Base-by-base conservation (phyloP, 2,329 filamentous ascomycete genomes). In the Ilyonectria mors-panacis region DNA sequence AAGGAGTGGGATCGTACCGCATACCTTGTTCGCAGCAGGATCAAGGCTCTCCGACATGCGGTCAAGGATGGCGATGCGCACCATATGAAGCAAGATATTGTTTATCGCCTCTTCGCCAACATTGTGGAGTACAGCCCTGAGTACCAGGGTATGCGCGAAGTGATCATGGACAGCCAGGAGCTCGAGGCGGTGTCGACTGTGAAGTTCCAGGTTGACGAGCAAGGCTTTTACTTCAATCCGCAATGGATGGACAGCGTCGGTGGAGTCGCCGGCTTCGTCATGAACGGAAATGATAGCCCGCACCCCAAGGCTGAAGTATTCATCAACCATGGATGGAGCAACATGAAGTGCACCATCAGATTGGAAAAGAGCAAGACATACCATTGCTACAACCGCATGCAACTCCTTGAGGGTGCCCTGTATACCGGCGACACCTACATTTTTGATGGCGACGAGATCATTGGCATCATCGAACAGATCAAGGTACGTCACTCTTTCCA, bases 51-150 rank as follows among this genome's bases (percentile, higher is more conserved):
- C 3, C 82, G 86, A 19, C 35, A 57, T 2, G 59, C 71, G 9
- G 67, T 72, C 7, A 58, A 70, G 1, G 39, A 70, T 6, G 74
- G 75, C 6, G 55, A 73, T 21, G 70, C 69, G 1, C 71, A 73
- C 37, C 67, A 66, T 8, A 51, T 78, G 53, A 72, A 73, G 5
- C 67, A 66, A 15, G 59, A 64, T 17, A 71, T 78, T 44, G 44
- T 76, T 5, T 96, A 96, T 86, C 95, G 94, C 81, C 86, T 89
- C 1, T 89, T 89, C 72, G 59, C 70, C 9, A 74, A 79, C 12
- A 84, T 90, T 0, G 88, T 90, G 6, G 86, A 89, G 73, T 91
- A 90, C 68, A 81, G 84, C 17, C 78, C 75, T 9, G 82, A 82
- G 42, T 91, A 88, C 76, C 83, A 82, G 59, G 88, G 87, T 26